phyloP scores from a whole-genome alignment of 805 yeast genomes.

The Kodamaea lidongshanica region DNA sequence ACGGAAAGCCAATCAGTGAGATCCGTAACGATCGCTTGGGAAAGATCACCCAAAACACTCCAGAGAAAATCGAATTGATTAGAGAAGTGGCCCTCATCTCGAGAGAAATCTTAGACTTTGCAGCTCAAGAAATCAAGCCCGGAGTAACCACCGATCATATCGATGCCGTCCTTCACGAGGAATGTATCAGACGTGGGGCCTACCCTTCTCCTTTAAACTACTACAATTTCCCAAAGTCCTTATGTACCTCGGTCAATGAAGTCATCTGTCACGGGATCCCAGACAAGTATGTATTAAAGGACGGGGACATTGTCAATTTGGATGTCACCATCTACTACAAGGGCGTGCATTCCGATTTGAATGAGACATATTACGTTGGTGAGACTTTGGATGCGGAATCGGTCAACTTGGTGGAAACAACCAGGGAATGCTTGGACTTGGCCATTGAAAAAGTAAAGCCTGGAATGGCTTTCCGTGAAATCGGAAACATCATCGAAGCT shows the following conservation, averaged over 20 bases:
- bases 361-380: conserved; percentile 96
- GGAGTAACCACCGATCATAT: conserved; percentile 93
- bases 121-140: conserved; percentile 76
- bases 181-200: conserved; percentile 79
- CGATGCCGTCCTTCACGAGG: conserved; percentile 80
- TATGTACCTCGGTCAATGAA: conserved; percentile 93
- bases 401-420: conserved; percentile 81
- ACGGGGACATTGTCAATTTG: conserved; percentile 90
- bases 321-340: conserved; percentile 81
- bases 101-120: conserved; percentile 83
- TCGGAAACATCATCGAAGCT: conserved; percentile 83
- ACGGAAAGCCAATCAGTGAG: conserved; percentile 78
- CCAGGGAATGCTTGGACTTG: conserved; percentile 78
- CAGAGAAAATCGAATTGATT: conserved; percentile 68
- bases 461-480: conserved; percentile 77
- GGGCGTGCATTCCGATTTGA: conserved; percentile 91
- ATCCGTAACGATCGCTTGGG: conserved; percentile 63
- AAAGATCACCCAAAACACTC: conserved; percentile 55
- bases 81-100: conserved; percentile 71
- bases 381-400: conserved; percentile 70
- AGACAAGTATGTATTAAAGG: conserved; percentile 76
- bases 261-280: conserved; percentile 97
- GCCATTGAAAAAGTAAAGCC: conserved; percentile 88
- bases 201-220: conserved; percentile 96
- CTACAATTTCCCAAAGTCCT: conserved; percentile 85